Evolutionary conservation across 2,329 filamentous ascomycete species (phyloP).

Genomic region (Hypoxylon sp.): DNA sequence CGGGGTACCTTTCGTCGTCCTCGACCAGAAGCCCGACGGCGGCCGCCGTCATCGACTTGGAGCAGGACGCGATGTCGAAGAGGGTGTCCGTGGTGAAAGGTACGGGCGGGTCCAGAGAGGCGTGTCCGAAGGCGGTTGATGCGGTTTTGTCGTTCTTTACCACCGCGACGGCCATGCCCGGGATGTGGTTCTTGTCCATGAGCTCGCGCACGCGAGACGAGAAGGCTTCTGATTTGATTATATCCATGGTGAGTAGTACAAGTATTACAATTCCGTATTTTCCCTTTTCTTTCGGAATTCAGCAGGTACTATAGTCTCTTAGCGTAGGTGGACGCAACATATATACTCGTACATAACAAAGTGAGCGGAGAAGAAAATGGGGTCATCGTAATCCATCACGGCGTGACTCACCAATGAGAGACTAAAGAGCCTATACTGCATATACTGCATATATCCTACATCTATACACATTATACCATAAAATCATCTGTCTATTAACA

Average conservation of each 20-base stretch:
- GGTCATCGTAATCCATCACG: not conserved
- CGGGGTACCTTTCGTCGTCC: conserved; percentile 42
- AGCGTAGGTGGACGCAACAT: too few species aligned
- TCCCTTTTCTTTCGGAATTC: too few species aligned
- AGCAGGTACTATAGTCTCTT: too few species aligned
- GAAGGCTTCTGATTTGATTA: conserved; percentile 28
- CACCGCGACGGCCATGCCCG: conserved; percentile 37
- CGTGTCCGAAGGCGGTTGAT: conserved; percentile 38
- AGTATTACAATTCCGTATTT: too few species aligned
- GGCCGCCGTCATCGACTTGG: conserved; percentile 41
- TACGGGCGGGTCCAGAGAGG: conserved; percentile 38
- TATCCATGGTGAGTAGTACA: conserved; percentile 27
- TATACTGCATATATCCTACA: not conserved
- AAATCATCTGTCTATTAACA: too few species aligned
- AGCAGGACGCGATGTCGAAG: conserved; percentile 44
- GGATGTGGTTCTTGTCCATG: conserved; percentile 37
- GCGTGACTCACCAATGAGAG: not conserved
- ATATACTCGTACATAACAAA: not conserved
- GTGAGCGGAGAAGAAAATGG: not conserved
- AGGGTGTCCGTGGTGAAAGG: conserved; percentile 40
- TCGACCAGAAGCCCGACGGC: conserved; percentile 43
- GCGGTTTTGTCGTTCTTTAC: conserved; percentile 29
- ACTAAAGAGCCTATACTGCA: too few species aligned
- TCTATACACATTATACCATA: not conserved
- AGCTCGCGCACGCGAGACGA: conserved; percentile 24